Conservation (phyloP, 352 stramenopile species). For the Phytopythium vexans region DNA sequence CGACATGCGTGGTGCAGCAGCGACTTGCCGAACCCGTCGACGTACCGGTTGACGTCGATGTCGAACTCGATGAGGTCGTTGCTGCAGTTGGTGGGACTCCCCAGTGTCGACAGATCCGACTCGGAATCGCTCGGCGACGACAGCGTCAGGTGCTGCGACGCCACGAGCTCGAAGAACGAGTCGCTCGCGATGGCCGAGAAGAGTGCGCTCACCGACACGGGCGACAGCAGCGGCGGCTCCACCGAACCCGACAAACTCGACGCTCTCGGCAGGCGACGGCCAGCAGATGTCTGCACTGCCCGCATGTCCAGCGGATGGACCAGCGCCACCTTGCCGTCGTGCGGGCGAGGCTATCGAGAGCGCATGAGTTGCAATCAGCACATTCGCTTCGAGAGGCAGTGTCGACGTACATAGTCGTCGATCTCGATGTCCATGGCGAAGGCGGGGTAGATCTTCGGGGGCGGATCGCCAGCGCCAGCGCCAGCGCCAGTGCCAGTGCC, state of each 20-base stretch:
- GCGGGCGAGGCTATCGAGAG: neutral
- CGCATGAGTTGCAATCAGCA: neutral
- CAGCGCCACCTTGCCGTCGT: neutral
- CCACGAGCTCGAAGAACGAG: conserved; percentile 26
- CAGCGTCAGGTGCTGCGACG: conserved; percentile 13
- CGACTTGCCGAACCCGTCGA: conserved; percentile 51
- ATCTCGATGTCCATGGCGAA: conserved; percentile 8
- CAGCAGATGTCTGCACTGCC: neutral
- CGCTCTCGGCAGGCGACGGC: too few species aligned
- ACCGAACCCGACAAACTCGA: neutral
- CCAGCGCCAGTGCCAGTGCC: too few species aligned
- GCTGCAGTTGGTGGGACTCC: neutral
- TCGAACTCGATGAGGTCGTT: conserved; percentile 3
- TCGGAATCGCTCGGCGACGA: conserved; percentile 4
- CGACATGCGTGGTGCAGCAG: conserved; percentile 66
- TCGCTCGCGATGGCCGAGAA: conserved; percentile 18
- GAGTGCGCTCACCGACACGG: conserved; percentile 6
- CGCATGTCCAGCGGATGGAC: neutral
- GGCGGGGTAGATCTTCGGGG: conserved; percentile 1
- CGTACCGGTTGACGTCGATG: conserved; percentile 39
- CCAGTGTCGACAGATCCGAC: conserved; percentile 3
- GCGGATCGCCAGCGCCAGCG: too few species aligned
- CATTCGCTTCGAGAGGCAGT: neutral
- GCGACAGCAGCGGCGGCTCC: neutral
- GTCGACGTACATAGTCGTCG: neutral